Evolutionary conservation across 2,329 filamentous ascomycete species (phyloP), one percentile per base, ranked within the genome.

Genomic region (Microcyclospora pomicola): DNA sequence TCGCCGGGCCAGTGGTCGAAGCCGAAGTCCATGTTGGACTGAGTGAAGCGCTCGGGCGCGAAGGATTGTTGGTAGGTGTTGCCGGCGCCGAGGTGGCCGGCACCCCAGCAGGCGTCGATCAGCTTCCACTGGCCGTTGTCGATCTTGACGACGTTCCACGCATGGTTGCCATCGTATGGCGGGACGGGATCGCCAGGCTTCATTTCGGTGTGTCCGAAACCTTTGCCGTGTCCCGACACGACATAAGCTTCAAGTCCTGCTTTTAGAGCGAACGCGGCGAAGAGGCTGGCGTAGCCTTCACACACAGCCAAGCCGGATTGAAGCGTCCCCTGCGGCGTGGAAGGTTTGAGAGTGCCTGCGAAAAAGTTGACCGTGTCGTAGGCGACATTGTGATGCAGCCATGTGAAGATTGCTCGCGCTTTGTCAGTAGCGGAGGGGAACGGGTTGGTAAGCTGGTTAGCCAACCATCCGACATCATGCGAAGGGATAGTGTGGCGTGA

Each of bases 341-440:
- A 77, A 6, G 72, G 67, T 44, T 76, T 70, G 27, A 66, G 74
- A 34, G 67, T 75, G 35, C 67, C 75, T 40, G 70, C 73, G 54
- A 92, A 92, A 64, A 95, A 93, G 15, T 78, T 72, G 16, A 74
- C 69, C 0, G 77, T 75, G 55, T 96, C 84, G 57, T 96, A 98
- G 34, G 70, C 71, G 41, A 98, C 78, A 51, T 96, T 96, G 60
- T 96, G 79, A 60, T 96, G 88, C 31, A 87, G 76, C 91, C 91
- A 98, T 1, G 82, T 84, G 56, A 96, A 96, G 42, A 98, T 83
- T 2, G 77, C 85, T 19, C 91, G 73, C 2, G 91, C 88, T 63
- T 95, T 95, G 59, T 96, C 88, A 0, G 88, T 94, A 1, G 80
- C 88, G 1, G 84, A 94, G 1, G 75, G 62, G 54, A 96, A 95